Evolutionary conservation across 208 protist species (phyloP).

Genomic region (Angomonas deanei): DNA sequence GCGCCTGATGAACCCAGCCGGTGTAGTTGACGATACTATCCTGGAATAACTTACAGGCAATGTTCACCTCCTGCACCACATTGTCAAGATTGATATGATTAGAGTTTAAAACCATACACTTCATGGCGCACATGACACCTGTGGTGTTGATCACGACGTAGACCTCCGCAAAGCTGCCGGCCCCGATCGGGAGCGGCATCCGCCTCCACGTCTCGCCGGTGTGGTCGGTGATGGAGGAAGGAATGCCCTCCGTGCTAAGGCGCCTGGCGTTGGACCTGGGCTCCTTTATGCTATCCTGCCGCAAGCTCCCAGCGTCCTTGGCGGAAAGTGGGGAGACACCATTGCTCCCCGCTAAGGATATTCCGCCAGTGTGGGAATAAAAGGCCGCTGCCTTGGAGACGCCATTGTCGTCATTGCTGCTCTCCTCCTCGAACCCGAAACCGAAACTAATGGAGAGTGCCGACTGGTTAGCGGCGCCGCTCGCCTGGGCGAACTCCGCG

Average conservation of each 20-base stretch:
- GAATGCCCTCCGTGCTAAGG: not conserved
- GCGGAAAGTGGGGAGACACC: too few species aligned
- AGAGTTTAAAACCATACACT: conserved; percentile 29
- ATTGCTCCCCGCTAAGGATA: too few species aligned
- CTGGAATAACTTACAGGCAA: conserved; percentile 28
- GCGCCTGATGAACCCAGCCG: conserved; percentile 21
- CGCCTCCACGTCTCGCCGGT: conserved; percentile 21
- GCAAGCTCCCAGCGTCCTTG: not conserved
- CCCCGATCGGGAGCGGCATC: conserved; percentile 20
- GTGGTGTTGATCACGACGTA: conserved; percentile 29
- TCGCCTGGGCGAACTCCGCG: not conserved
- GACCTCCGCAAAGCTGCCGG: conserved; percentile 34
- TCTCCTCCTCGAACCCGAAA: conserved; percentile 6
- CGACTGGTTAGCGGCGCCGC: not conserved
- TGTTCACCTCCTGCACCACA: conserved; percentile 47
- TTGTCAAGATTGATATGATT: conserved; percentile 18
- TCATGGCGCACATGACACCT: conserved; percentile 32
- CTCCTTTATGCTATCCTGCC: too few species aligned
- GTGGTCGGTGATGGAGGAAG: conserved; percentile 22
- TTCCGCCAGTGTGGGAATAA: too few species aligned
- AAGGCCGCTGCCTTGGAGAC: not conserved
- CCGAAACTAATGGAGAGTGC: conserved; percentile 18
- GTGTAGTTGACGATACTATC: conserved; percentile 50
- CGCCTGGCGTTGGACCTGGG: not conserved
- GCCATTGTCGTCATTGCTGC: not conserved